These are phyloP conservation scores for Strigomonas galati DNA, from an alignment of 208 protist genomes.

Conservation along the genomic window DNA sequence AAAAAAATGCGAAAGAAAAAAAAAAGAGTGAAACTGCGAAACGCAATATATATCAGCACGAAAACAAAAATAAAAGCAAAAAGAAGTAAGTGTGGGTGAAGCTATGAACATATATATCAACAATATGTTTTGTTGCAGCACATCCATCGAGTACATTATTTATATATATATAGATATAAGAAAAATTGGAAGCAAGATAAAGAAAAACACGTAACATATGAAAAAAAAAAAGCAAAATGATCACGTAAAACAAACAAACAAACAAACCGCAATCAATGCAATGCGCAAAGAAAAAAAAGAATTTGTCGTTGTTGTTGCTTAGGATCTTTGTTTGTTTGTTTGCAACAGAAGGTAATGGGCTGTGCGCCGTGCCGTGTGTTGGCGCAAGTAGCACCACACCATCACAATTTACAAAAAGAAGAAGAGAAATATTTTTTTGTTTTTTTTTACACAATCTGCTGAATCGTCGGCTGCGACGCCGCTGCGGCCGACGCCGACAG, in stretches of 20 bases:
- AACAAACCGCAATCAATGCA: conserved; percentile 7
- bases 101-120: conserved; percentile 2
- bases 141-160: neutral
- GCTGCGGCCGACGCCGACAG: no score
- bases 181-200: conserved; percentile 3
- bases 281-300: conserved; percentile 5
- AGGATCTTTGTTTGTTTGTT: neutral
- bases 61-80: conserved; percentile 19
- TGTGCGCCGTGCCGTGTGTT: no score
- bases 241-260: neutral
- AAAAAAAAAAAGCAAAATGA: neutral
- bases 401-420: neutral
- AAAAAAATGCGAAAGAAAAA: conserved; percentile 10
- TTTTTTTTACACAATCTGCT: conserved; percentile 1
- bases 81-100: conserved; percentile 7
- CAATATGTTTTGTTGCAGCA: conserved; percentile 8
- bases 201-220: conserved; percentile 6
- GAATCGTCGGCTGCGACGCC: neutral
- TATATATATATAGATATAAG: neutral
- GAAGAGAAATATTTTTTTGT: neutral
- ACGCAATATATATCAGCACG: neutral
- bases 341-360: no score
- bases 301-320: neutral
- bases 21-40: neutral
- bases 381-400: no score